These are phyloP conservation scores for Juncus inflexus DNA, from an alignment of 176 grass and related monocot genomes.

Conservation along the genomic window DNA sequence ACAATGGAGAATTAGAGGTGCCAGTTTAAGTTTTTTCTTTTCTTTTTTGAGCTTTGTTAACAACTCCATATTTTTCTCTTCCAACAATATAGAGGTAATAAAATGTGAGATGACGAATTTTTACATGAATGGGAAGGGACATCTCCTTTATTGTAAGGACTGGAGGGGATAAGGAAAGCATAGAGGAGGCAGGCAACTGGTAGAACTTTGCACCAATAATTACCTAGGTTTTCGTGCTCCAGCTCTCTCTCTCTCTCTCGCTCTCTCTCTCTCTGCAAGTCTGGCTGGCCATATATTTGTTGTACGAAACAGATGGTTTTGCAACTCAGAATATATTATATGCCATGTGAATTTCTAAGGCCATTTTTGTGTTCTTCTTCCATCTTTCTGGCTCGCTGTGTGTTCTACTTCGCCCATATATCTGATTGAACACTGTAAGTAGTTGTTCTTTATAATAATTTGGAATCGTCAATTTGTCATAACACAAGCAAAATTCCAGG, in stretches of 20 bases:
- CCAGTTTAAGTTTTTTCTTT: background rate
- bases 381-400: too few species aligned
- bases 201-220: slow-evolving; percentile 7
- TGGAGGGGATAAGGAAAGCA: background rate
- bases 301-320: too few species aligned
- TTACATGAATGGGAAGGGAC: background rate
- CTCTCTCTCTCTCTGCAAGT: slow-evolving; percentile 22
- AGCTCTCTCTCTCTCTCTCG: background rate
- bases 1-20: slow-evolving; percentile 5
- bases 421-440: too few species aligned
- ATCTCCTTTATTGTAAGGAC: background rate
- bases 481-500: too few species aligned
- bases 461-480: too few species aligned
- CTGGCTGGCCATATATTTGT: too few species aligned
- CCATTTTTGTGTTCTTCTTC: background rate
- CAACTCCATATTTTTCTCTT: background rate
- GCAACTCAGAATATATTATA: too few species aligned
- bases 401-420: too few species aligned
- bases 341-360: slow-evolving; percentile 15
- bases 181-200: slow-evolving; percentile 14
- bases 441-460: too few species aligned
- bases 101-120: background rate
- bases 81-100: background rate
- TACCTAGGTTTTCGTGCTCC: slow-evolving; percentile 5
- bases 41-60: too few species aligned